Base-by-base conservation (phyloP, 352 stramenopile genomes). In the Globisporangium viniferum region DNA sequence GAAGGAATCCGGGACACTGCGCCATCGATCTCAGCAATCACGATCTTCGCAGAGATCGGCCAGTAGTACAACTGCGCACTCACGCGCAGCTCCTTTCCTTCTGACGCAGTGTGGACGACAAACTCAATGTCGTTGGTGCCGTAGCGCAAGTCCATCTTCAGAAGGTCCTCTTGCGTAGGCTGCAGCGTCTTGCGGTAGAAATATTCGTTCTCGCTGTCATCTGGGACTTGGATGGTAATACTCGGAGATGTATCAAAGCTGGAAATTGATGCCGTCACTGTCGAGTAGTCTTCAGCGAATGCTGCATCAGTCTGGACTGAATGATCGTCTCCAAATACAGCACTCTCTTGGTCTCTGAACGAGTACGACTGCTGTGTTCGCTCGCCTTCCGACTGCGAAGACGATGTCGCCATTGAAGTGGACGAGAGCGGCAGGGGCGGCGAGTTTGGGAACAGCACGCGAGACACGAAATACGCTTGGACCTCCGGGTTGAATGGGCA, bases 11-110 rank as follows among this genome's bases (percentile, higher is more conserved):
- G 79, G 0, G 81, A 82, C 69, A 95, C 89, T 0, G 88, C 88
- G 24, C 87, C 86, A 68, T 97, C 90, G 41, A 96, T 82, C 49
- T 97, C 87, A 5, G 79, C 85, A 48, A 96, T 86, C 2, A 97
- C 84, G 51, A 97, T 74, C 64, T 92, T 92, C 27, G 82, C 71
- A 0, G 81, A 82, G 6, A 86, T 74, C 39, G 81, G 78, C 86
- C 86, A 97, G 39, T 95, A 57, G 64, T 85, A 95, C 41, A 95
- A 29, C 36, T 83, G 87, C 22, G 85, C 77, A 3, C 68, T 77
- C 10, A 95, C 78, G 8, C 78, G 72, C 33, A 90, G 36, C 2
- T 73, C 73, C 3, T 71, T 63, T 2, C 57, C 66, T 5, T 24
- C 51, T 1, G 56, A 48, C 3, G 64, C 36, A 0, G 73, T 73